These are phyloP conservation scores for Russula foetens DNA, from an alignment of 768 basidiomycete genomes.

Conservation along the genomic window DNA sequence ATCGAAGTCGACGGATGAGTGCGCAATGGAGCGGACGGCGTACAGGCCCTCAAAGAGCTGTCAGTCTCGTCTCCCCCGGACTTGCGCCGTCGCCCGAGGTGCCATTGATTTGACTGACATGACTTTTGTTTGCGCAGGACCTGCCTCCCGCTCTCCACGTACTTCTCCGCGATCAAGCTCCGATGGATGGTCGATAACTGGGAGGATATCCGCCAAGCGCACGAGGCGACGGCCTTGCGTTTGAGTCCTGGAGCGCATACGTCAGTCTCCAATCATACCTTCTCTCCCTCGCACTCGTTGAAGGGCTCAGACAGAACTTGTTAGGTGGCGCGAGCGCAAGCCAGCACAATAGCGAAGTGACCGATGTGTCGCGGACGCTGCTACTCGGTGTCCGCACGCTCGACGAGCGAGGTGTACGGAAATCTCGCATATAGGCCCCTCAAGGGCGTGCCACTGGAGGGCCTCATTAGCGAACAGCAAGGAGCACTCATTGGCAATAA, in stretches of 20 bases:
- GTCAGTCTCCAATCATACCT: conserved; percentile 31
- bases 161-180: conserved; percentile 95
- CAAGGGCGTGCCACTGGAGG: conserved; percentile 76
- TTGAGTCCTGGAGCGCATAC: conserved; percentile 95
- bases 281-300: not conserved
- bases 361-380: conserved; percentile 95
- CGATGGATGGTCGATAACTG: conserved; percentile 95
- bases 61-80: conserved; percentile 33
- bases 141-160: conserved; percentile 91
- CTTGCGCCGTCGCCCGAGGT: not conserved
- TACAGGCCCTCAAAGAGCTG: conserved; percentile 59
- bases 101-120: not conserved
- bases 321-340: conserved; percentile 65
- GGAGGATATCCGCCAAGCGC: conserved; percentile 65
- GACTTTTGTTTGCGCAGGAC: conserved; percentile 46
- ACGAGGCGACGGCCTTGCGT: conserved; percentile 73
- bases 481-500: conserved; percentile 96
- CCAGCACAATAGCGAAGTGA: conserved; percentile 84
- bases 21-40: conserved; percentile 63
- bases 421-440: conserved; percentile 57
- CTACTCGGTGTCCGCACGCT: conserved; percentile 78
- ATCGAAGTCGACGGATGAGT: conserved; percentile 63
- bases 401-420: conserved; percentile 87
- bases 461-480: conserved; percentile 97
- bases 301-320: conserved; percentile 48